A percentile compares a stretch with the other conserved stretches of the same genome.
Evolutionary conservation across 2,329 filamentous ascomycete genomes (phyloP).

Genomic region (Magnaporthales sp.): DNA sequence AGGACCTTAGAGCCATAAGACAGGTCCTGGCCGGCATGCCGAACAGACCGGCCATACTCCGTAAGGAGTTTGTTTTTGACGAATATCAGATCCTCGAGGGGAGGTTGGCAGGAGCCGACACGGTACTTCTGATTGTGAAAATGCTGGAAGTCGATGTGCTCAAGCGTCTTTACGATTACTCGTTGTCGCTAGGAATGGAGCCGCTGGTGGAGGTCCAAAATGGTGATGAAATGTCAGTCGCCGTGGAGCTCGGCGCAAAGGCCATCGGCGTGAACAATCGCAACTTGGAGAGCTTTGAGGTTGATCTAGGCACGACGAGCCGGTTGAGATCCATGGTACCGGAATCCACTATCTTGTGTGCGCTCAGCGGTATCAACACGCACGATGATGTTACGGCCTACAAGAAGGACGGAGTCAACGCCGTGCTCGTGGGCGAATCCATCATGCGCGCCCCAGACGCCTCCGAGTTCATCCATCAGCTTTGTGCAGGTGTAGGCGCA

Average conservation of each 20-base stretch:
- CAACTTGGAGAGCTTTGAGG: conserved; percentile 92
- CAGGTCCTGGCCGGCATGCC: conserved; percentile 86
- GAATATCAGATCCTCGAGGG: conserved; percentile 98
- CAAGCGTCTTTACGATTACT: conserved; percentile 78
- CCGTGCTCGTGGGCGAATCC: conserved; percentile 88
- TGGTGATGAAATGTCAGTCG: conserved; percentile 81
- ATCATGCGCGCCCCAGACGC: conserved; percentile 88
- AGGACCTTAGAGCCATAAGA: conserved; percentile 80
- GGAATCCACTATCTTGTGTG: conserved; percentile 79
- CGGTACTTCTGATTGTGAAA: conserved; percentile 92
- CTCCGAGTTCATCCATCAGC: conserved; percentile 69
- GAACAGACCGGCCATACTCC: conserved; percentile 81
- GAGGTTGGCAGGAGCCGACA: conserved; percentile 73
- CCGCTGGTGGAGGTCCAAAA: conserved; percentile 96
- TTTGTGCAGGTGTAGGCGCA: conserved; percentile 55
- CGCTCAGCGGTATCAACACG: conserved; percentile 86
- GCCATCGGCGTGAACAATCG: conserved; percentile 98
- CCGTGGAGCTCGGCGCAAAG: conserved; percentile 71
- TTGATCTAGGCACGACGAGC: conserved; percentile 87
- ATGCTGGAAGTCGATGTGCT: conserved; percentile 78
- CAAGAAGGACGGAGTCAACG: conserved; percentile 81
- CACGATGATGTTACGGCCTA: conserved; percentile 84
- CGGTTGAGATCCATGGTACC: conserved; percentile 82
- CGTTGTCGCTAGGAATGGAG: conserved; percentile 87
- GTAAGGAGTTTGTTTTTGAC: conserved; percentile 97